A percentile compares a stretch with the other conserved stretches of the same genome.
Conservation (phyloP, 768 basidiomycete species). For the Coprinopsis sp. region DNA sequence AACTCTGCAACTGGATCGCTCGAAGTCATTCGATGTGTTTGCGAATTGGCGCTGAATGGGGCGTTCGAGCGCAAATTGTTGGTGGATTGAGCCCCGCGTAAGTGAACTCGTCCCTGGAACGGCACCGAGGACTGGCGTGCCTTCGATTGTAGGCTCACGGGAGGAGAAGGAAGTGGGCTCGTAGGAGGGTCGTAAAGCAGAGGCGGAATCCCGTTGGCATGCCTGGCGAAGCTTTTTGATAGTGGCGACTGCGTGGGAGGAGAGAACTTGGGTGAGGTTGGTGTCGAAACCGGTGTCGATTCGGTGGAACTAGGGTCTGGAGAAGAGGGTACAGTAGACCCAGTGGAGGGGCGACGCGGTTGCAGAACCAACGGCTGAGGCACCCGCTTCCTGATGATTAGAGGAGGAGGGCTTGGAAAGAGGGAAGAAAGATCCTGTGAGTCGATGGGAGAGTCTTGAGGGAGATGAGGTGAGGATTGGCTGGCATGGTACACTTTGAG, state of each 20-base stretch:
- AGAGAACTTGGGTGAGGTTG: conserved; percentile 29
- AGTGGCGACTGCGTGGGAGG: conserved; percentile 14
- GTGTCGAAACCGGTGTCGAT: conserved; percentile 40
- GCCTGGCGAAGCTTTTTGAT: conserved; percentile 17
- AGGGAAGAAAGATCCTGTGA: conserved; percentile 20
- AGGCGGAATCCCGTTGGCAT: conserved; percentile 22
- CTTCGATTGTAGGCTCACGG: conserved; percentile 13
- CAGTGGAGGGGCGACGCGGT: conserved; percentile 12
- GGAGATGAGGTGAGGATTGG: conserved; percentile 14
- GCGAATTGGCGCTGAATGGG: conserved; percentile 17
- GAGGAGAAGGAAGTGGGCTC: conserved; percentile 33
- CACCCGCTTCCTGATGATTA: conserved; percentile 31
- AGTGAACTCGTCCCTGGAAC: conserved; percentile 2
- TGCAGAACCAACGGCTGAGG: conserved; percentile 37
- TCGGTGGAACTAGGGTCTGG: conserved; percentile 35
- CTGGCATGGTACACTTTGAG: conserved; percentile 2
- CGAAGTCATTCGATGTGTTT: conserved; percentile 23
- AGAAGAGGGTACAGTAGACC: conserved; percentile 23
- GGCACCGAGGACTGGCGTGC: conserved; percentile 14
- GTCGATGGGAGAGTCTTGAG: background rate
- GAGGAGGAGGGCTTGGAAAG: conserved; percentile 37
- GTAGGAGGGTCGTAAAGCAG: conserved; percentile 32
- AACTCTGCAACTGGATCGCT: conserved; percentile 25
- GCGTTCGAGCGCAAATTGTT: conserved; percentile 7
- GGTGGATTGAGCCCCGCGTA: conserved; percentile 17